Evolutionary conservation across 225 moss, liverwort and hornwort species (phyloP).

Genomic region (Marchantia paleacea): DNA sequence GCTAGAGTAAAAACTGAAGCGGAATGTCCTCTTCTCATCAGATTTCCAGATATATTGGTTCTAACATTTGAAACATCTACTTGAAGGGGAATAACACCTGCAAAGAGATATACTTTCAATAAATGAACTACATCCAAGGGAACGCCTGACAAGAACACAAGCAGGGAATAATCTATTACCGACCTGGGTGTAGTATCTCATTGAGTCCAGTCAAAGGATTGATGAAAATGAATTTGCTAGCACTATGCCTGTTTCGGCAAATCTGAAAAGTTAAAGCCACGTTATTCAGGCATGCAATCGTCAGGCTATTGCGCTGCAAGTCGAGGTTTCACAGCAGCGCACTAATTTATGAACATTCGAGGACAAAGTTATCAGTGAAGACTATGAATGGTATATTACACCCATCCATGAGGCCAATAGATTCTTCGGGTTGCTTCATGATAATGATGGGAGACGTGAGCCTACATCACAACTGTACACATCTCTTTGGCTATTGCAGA

Average conservation of each 20-base stretch:
- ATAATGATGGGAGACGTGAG: constrained; percentile 16
- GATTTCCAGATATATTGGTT: background rate
- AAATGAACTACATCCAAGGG: background rate
- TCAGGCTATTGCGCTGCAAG: background rate
- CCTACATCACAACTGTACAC: constrained; percentile 26
- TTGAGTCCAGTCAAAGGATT: background rate
- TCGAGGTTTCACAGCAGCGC: background rate
- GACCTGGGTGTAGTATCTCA: no score
- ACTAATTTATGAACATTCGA: background rate
- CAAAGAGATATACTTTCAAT: background rate
- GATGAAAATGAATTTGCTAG: background rate
- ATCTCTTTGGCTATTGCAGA: background rate
- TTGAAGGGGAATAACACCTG: background rate
- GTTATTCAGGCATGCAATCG: background rate
- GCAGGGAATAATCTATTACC: background rate
- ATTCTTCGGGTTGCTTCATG: constrained; percentile 21
- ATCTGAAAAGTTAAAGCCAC: constrained; percentile 1
- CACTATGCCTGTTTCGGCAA: background rate
- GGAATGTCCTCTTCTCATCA: no score
- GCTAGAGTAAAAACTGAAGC: no score
- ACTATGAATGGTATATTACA: constrained; percentile 20
- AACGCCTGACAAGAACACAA: background rate
- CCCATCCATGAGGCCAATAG: constrained; percentile 24
- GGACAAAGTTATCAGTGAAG: constrained; percentile 3
- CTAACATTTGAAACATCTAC: background rate